Percentiles rank a stretch among this genome's conserved stretches.
Evolutionary conservation across 768 basidiomycete species (phyloP).

Genomic region (Pisolithus orientalis): DNA sequence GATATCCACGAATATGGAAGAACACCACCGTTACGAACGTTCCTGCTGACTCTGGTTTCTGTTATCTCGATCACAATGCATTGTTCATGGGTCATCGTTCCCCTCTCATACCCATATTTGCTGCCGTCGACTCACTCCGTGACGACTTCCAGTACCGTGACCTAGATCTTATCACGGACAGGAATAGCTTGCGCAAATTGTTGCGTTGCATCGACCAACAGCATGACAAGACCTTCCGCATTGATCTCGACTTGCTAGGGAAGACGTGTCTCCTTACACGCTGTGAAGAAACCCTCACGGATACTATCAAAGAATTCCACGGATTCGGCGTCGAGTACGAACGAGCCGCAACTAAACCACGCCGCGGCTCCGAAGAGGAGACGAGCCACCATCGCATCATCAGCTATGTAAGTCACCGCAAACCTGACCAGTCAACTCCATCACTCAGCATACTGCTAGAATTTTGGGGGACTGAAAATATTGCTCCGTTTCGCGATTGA

Average conservation of each 20-base stretch:
- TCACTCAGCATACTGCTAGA: conserved; percentile 28
- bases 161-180: conserved; percentile 50
- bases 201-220: conserved; percentile 39
- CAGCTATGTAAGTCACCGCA: conserved; percentile 43
- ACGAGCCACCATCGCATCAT: conserved; percentile 60
- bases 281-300: conserved; percentile 35
- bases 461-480: conserved; percentile 51
- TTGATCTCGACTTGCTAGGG: conserved; percentile 63
- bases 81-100: conserved; percentile 33
- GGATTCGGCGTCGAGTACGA: conserved; percentile 61
- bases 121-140: conserved; percentile 43
- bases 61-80: conserved; percentile 56
- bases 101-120: conserved; percentile 50
- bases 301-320: conserved; percentile 22
- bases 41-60: conserved; percentile 43
- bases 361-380: conserved; percentile 41
- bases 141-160: conserved; percentile 23
- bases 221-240: conserved; percentile 48
- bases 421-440: background rate
- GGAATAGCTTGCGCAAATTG: conserved; percentile 61
- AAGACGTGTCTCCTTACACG: conserved; percentile 56
- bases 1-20: conserved; percentile 55
- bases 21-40: conserved; percentile 47
- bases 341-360: conserved; percentile 44
- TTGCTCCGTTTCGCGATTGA: conserved; percentile 59